Conservation (phyloP, 208 protist genomes). For the Pavlovales sp. region DNA sequence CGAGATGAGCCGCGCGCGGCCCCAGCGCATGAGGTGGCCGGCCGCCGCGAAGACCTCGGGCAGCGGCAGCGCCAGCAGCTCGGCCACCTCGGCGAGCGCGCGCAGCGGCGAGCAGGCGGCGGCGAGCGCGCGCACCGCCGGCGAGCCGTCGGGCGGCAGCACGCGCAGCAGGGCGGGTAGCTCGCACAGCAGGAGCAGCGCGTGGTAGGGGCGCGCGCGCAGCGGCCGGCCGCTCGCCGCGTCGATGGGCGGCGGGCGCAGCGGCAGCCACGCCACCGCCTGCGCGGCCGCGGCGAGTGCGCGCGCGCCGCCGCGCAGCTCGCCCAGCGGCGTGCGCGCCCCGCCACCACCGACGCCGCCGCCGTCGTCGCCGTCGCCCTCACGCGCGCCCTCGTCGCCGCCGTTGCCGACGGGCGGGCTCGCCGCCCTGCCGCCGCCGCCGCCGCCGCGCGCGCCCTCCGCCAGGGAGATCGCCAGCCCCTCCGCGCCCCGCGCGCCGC, state of each 20-base stretch:
- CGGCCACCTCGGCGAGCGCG: background rate
- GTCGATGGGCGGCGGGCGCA: background rate
- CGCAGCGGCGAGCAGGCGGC: background rate
- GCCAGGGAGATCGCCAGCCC: no score
- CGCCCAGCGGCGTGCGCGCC: no score
- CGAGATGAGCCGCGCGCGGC: background rate
- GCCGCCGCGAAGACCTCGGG: background rate
- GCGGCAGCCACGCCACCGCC: background rate
- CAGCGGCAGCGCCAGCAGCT: background rate
- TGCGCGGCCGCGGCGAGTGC: no score
- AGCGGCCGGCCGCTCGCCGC: background rate
- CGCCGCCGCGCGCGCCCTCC: no score
- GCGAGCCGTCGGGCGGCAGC: background rate
- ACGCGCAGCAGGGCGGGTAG: background rate
- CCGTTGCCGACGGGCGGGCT: no score
- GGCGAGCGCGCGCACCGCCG: background rate
- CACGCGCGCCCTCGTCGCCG: no score
- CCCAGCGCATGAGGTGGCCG: background rate
- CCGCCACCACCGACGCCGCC: no score
- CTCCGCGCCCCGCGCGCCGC: no score
- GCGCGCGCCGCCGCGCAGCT: no score
- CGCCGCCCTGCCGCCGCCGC: no score
- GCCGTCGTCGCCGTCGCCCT: no score
- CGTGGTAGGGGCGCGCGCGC: background rate
- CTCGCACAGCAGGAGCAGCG: background rate